Evolutionary conservation across 345 rosid genomes (phyloP).

Genomic region (Atalantia buxifolia): DNA sequence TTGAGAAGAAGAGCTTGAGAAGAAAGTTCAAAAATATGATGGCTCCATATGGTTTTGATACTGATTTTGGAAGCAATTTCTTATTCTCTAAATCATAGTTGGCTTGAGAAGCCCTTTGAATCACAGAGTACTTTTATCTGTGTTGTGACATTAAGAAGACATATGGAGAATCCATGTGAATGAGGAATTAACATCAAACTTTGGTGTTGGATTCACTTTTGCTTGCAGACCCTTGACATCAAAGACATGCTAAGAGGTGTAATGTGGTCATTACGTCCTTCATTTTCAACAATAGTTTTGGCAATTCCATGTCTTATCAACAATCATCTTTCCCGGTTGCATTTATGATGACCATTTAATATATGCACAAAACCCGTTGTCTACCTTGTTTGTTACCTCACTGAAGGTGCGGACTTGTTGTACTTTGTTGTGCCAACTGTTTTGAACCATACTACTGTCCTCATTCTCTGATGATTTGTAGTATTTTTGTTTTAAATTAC

Average conservation of each 20-base stretch:
- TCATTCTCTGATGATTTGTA: background rate
- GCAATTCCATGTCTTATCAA: background rate
- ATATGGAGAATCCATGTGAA: background rate
- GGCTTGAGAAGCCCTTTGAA: background rate
- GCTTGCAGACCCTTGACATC: background rate
- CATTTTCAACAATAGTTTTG: slow-evolving; percentile 1
- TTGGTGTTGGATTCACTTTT: background rate
- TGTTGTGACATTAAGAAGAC: background rate
- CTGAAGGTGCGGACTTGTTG: background rate
- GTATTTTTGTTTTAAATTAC: background rate
- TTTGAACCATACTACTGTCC: background rate
- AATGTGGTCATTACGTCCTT: background rate
- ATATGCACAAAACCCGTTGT: background rate
- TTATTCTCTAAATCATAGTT: background rate
- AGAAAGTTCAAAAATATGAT: background rate
- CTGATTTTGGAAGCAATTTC: background rate
- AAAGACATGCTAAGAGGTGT: background rate
- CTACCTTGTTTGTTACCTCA: background rate
- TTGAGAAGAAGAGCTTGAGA: background rate
- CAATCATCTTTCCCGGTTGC: background rate
- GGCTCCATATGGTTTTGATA: background rate
- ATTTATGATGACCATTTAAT: background rate
- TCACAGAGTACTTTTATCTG: background rate
- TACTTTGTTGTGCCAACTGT: background rate
- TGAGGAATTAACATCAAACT: background rate